Conservation (phyloP, 1,284 basidiomycete genomes). For the Boletus austroedulis region DNA sequence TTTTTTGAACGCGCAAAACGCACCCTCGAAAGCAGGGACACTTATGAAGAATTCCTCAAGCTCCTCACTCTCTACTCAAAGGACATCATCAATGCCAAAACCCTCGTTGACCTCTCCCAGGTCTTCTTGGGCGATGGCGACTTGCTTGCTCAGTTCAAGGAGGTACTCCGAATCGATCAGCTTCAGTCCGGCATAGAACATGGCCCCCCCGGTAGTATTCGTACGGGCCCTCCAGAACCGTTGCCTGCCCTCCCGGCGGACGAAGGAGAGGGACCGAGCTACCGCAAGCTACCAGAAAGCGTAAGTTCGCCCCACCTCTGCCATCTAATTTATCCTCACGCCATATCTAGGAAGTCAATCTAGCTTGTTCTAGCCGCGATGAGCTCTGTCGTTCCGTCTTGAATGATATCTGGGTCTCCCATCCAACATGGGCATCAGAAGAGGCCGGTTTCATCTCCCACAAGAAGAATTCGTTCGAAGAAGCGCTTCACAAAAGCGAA, state of each 20-base stretch:
- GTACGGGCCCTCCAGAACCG: constrained; percentile 65
- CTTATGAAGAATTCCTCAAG: constrained; percentile 84
- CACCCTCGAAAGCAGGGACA: constrained; percentile 67
- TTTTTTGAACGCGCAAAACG: constrained; percentile 94
- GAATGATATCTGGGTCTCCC: constrained; percentile 96
- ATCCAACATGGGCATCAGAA: constrained; percentile 97
- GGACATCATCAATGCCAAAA: constrained; percentile 86
- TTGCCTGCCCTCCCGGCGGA: constrained; percentile 68
- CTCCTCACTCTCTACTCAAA: constrained; percentile 78
- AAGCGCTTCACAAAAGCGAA: constrained; percentile 93
- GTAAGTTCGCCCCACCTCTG: constrained; percentile 50
- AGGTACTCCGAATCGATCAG: constrained; percentile 78
- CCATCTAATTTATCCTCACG: constrained; percentile 14
- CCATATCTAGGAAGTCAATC: constrained; percentile 69
- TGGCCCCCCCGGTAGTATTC: constrained; percentile 74
- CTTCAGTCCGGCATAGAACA: constrained; percentile 65
- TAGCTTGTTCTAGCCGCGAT: constrained; percentile 94
- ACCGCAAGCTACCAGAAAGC: constrained; percentile 83
- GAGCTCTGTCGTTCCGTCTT: constrained; percentile 95
- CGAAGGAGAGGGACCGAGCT: constrained; percentile 83
- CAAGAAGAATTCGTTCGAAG: constrained; percentile 97
- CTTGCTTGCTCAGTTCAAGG: constrained; percentile 84
- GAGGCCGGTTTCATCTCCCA: constrained; percentile 92
- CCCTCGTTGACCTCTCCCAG: constrained; percentile 77
- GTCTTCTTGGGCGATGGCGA: constrained; percentile 82